phyloP scores from a whole-genome alignment of 2,329 filamentous ascomycete genomes.

The Aspergillus sp. region DNA sequence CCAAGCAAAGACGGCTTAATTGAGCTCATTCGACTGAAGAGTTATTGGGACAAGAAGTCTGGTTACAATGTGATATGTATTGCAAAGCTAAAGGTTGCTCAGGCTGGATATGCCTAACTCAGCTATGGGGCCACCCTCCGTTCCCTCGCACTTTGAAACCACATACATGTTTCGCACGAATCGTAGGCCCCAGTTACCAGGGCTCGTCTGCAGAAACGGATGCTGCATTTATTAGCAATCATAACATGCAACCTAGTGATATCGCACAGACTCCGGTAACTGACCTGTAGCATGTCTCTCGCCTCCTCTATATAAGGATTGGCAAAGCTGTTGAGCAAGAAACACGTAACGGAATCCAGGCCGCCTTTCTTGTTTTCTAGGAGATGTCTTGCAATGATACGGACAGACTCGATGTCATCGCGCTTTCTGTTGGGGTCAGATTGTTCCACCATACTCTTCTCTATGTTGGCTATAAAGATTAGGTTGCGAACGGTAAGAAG shows the following conservation, averaged over 20 bases:
- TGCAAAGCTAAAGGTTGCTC: neutral
- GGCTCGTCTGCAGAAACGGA: no score
- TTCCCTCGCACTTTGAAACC: no score
- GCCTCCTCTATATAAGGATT: neutral
- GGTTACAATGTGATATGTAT: no score
- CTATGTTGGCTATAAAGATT: neutral
- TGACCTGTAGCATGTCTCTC: neutral
- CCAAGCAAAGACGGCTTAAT: no score
- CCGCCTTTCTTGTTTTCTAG: neutral
- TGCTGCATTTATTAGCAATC: neutral
- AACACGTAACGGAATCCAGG: neutral
- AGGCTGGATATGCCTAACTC: no score
- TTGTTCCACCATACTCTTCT: neutral
- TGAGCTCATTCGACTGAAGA: no score
- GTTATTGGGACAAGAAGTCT: no score
- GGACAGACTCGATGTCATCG: neutral
- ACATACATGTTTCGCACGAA: no score
- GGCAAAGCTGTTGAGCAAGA: neutral
- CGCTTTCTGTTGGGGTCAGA: neutral
- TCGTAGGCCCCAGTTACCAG: no score
- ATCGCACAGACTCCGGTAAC: neutral
- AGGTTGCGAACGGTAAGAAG: neutral
- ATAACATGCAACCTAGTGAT: neutral
- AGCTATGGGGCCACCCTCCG: no score
- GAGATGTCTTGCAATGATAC: neutral